These are phyloP conservation scores for Alternaria angustiovoidea DNA, from an alignment of 2,329 filamentous ascomycete species.

Conservation along the genomic window DNA sequence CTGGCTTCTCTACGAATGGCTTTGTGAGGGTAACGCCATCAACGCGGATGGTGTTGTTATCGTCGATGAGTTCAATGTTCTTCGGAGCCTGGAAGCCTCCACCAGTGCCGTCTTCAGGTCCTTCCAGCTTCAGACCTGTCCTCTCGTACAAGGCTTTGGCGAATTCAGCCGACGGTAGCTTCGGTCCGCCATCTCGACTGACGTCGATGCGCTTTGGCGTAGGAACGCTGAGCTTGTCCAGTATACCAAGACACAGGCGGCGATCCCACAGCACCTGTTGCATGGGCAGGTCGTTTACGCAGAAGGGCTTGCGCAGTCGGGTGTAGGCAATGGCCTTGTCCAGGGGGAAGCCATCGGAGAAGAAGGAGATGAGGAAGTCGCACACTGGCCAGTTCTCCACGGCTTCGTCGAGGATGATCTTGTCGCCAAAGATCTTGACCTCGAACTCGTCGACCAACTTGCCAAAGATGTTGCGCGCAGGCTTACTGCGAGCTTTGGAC, in stretches of 20 bases:
- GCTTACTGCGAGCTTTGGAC: conserved; percentile 95
- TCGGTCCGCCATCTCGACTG: conserved; percentile 89
- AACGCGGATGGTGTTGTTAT: conserved; percentile 86
- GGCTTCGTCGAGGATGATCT: conserved; percentile 96
- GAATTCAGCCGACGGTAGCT: conserved; percentile 78
- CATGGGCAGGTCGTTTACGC: conserved; percentile 97
- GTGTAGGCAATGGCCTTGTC: conserved; percentile 98
- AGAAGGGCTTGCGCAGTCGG: conserved; percentile 91
- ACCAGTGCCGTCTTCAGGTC: conserved; percentile 72
- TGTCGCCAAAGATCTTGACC: conserved; percentile 97
- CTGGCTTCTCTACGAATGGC: conserved; percentile 97
- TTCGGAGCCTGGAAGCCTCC: conserved; percentile 65
- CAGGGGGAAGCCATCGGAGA: conserved; percentile 94
- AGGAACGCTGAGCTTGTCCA: conserved; percentile 88
- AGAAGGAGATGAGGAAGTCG: conserved; percentile 97
- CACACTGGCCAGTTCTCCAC: conserved; percentile 96
- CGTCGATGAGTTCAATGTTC: conserved; percentile 85
- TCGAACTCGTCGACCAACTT: conserved; percentile 93
- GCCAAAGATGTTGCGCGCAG: conserved; percentile 94
- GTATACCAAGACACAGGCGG: conserved; percentile 83
- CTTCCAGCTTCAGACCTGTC: conserved; percentile 78
- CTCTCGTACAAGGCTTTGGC: conserved; percentile 80
- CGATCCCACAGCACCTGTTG: conserved; percentile 97
- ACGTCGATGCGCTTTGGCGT: conserved; percentile 90
- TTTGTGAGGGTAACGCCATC: conserved; percentile 85